Percentiles rank a stretch among this genome's conserved stretches.
phyloP scores from a whole-genome alignment of 2,329 filamentous ascomycete genomes.

The Chalaropsis thielavioides region DNA sequence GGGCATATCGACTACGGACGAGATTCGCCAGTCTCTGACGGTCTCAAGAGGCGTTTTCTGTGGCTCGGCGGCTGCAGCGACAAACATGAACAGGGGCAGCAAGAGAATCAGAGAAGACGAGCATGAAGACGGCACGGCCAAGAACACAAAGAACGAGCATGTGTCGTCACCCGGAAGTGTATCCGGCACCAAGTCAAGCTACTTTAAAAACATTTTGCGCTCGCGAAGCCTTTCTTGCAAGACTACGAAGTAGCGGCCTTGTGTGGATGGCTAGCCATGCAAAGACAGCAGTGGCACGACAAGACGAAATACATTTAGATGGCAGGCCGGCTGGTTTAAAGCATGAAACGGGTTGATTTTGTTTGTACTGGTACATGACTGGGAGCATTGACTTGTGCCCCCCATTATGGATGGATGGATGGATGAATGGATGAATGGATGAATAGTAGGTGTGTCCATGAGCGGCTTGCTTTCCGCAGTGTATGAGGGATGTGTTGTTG shows the following conservation, averaged over 20 bases:
- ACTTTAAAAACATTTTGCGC: background rate
- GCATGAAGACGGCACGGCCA: background rate
- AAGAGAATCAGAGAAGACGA: conserved; percentile 2
- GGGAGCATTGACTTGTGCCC: background rate
- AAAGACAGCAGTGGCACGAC: background rate
- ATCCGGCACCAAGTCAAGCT: background rate
- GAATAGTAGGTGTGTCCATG: background rate
- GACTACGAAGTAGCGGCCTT: background rate
- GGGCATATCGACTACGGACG: conserved; percentile 12
- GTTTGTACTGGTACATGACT: conserved; percentile 14
- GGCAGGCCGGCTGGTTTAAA: background rate
- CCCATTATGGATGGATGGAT: background rate
- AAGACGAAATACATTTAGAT: background rate
- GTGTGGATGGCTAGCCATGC: background rate
- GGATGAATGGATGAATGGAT: background rate
- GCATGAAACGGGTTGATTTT: background rate
- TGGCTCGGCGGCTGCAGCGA: background rate
- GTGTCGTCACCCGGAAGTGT: background rate
- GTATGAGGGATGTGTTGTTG: background rate
- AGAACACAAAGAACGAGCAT: background rate
- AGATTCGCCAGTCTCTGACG: conserved; percentile 13
- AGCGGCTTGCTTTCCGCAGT: background rate
- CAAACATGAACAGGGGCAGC: background rate
- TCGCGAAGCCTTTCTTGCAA: background rate
- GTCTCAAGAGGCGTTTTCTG: background rate